phyloP scores from a whole-genome alignment of 352 stramenopile genomes.

The Thraustochytrium sp. region DNA sequence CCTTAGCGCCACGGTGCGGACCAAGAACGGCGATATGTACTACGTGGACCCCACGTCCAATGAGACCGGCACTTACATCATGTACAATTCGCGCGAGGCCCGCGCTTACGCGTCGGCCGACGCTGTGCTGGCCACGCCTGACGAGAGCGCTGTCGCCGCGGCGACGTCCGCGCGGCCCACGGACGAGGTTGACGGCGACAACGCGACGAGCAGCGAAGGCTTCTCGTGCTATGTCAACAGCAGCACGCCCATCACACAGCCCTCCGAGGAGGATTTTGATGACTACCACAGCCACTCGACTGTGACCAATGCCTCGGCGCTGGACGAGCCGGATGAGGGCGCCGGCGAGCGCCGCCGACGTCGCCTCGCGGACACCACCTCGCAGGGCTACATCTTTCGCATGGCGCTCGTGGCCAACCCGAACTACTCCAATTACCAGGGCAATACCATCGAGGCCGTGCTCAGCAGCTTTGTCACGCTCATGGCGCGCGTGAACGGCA shows the following conservation, averaged over 20 bases:
- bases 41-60: not conserved
- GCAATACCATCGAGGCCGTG: not conserved
- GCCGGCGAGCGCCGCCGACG: not conserved
- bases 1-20: not conserved
- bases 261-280: too few relatives aligned
- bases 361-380: not conserved
- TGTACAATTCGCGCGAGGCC: slow-evolving; percentile 7
- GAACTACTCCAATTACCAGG: not conserved
- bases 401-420: slow-evolving; percentile 21
- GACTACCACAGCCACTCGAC: too few relatives aligned
- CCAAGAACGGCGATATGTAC: not conserved
- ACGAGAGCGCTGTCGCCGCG: not conserved
- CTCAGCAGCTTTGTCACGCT: not conserved
- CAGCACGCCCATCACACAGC: too few relatives aligned
- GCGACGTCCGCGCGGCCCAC: not conserved
- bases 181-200: not conserved
- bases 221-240: too few relatives aligned
- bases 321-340: not conserved
- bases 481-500: slow-evolving; percentile 29
- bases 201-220: too few relatives aligned
- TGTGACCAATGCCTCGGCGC: not conserved
- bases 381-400: not conserved
- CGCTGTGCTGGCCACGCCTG: too few relatives aligned
- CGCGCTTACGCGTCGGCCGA: not conserved
- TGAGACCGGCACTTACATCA: not conserved